Evolutionary conservation across 768 basidiomycete genomes (phyloP).

Genomic region (Lactarius akahatsu): DNA sequence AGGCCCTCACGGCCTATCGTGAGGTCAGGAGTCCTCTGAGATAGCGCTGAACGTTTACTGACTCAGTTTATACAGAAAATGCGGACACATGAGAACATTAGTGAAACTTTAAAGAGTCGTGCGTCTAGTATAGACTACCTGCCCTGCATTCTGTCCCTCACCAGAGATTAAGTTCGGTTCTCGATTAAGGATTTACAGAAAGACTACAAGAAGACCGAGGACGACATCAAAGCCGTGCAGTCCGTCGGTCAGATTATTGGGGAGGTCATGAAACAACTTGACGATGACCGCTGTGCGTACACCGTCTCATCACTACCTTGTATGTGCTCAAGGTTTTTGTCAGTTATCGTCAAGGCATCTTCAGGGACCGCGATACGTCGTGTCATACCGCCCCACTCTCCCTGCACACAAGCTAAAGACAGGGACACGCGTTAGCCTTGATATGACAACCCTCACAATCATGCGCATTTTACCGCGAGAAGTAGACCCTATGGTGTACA

Average conservation of each 20-base stretch:
- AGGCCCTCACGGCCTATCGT: conserved; percentile 75
- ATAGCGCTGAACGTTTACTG: conserved; percentile 22
- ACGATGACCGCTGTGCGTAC: conserved; percentile 90
- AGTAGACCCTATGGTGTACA: conserved; percentile 97
- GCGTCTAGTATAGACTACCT: conserved; percentile 35
- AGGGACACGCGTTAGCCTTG: conserved; percentile 93
- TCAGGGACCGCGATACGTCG: conserved; percentile 98
- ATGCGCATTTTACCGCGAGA: conserved; percentile 98
- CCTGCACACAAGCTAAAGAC: conserved; percentile 90
- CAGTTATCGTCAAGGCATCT: conserved; percentile 98
- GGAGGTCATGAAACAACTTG: conserved; percentile 97
- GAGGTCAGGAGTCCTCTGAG: conserved; percentile 47
- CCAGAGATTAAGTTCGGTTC: conserved; percentile 69
- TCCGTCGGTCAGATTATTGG: conserved; percentile 99
- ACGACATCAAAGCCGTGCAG: conserved; percentile 98
- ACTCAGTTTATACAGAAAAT: conserved; percentile 72
- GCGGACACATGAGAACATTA: conserved; percentile 82
- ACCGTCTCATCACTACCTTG: not conserved
- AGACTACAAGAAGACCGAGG: conserved; percentile 92
- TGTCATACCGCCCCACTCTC: conserved; percentile 91
- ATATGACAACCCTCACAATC: conserved; percentile 99
- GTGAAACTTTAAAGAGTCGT: conserved; percentile 90
- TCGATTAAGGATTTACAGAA: conserved; percentile 87
- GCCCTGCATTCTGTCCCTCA: not conserved
- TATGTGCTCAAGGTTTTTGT: conserved; percentile 11